phyloP scores from a whole-genome alignment of 23 red algal species.

The Gracilaria domingensis region DNA sequence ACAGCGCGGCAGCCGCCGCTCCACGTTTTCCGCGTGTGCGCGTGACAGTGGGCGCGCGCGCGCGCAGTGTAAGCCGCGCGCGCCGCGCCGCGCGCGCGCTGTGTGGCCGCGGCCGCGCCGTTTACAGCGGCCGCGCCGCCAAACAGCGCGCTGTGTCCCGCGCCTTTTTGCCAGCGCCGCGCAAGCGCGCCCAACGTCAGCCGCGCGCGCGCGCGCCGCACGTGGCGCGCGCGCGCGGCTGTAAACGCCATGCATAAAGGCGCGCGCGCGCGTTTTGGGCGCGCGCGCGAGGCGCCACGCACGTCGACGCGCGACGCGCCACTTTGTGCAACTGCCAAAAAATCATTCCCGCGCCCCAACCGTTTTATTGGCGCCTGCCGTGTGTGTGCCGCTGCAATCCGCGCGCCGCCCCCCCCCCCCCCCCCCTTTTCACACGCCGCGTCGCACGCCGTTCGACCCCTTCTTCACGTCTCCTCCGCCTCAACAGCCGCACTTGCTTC shows the following conservation, averaged over 20 bases:
- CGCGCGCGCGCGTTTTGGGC: neutral
- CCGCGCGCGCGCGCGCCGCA: neutral
- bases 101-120: too few species aligned
- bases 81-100: too few species aligned
- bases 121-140: too few species aligned
- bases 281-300: too few species aligned
- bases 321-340: neutral
- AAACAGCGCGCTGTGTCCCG: too few species aligned
- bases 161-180: too few species aligned
- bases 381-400: neutral
- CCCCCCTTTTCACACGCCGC: neutral
- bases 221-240: neutral
- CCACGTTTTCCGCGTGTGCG: too few species aligned
- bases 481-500: neutral
- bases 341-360: constrained; percentile 13
- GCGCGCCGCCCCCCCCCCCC: neutral
- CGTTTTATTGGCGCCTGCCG: neutral
- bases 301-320: neutral
- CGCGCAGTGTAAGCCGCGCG: too few species aligned
- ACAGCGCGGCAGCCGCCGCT: too few species aligned
- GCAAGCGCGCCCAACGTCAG: too few species aligned
- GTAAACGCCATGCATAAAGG: too few species aligned
- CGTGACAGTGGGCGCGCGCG: too few species aligned
- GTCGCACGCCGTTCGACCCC: neutral
- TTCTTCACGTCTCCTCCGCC: neutral